These are phyloP conservation scores for Boletus reticuloceps DNA, from an alignment of 768 basidiomycete genomes.

Conservation along the genomic window DNA sequence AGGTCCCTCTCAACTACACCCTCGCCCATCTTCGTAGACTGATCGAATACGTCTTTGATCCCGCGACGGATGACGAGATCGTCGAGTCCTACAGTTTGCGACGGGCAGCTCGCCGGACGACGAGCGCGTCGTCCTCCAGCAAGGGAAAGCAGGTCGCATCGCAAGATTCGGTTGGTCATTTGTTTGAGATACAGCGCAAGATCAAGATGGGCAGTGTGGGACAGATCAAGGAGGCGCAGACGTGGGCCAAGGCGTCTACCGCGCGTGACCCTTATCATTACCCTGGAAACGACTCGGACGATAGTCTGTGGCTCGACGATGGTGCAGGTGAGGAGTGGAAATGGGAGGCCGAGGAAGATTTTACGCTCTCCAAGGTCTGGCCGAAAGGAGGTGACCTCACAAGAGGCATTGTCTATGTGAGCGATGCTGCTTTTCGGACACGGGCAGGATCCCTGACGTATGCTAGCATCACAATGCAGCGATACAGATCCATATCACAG, in stretches of 20 bases:
- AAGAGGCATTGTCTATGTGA: slow-evolving; percentile 61
- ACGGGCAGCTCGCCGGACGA: slow-evolving; percentile 26
- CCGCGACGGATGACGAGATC: slow-evolving; percentile 26
- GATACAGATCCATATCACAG: slow-evolving; percentile 60
- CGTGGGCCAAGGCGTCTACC: slow-evolving; percentile 51
- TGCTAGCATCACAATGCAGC: slow-evolving; percentile 51
- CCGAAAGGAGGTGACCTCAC: slow-evolving; percentile 38
- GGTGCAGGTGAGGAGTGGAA: slow-evolving; percentile 50
- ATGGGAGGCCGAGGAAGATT: slow-evolving; percentile 72
- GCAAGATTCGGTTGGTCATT: slow-evolving; percentile 38
- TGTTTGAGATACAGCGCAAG: slow-evolving; percentile 60
- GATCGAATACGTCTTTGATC: slow-evolving; percentile 55
- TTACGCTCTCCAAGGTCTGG: slow-evolving; percentile 59
- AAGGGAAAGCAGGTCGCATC: slow-evolving; percentile 21
- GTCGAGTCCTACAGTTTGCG: slow-evolving; percentile 16
- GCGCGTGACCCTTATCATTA: slow-evolving; percentile 47
- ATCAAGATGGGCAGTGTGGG: slow-evolving; percentile 46
- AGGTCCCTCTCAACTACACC: slow-evolving; percentile 69
- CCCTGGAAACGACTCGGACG: slow-evolving; percentile 39
- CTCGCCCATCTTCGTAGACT: slow-evolving; percentile 64
- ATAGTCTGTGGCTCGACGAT: slow-evolving; percentile 28
- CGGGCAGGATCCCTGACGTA: not conserved
- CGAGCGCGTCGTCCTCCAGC: slow-evolving; percentile 3
- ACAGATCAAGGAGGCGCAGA: slow-evolving; percentile 49
- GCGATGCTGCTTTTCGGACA: slow-evolving; percentile 21